Conservation (phyloP, 1,139 yeast genomes). For the Pneumocystis oryctolagi region DNA sequence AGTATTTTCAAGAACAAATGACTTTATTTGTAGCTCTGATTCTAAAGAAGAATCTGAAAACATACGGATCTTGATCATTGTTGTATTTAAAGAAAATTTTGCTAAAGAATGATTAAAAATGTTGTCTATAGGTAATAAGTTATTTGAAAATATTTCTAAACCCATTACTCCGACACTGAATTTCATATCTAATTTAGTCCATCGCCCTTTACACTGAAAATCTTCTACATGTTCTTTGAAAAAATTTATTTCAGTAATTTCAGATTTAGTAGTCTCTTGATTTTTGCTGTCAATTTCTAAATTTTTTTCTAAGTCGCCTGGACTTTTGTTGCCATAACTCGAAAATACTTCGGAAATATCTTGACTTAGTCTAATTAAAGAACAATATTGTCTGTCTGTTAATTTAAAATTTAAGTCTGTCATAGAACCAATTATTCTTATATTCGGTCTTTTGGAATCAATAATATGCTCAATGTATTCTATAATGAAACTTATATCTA, state of each 20-base stretch:
- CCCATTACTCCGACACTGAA: conserved; percentile 53
- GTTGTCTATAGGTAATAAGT: conserved; percentile 27
- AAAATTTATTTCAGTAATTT: background rate
- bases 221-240: background rate
- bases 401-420: conserved; percentile 52
- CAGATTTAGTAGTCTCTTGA: background rate
- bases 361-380: conserved; percentile 41
- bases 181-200: conserved; percentile 30
- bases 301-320: conserved; percentile 4
- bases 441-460: conserved; percentile 33
- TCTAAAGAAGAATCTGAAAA: conserved; percentile 42
- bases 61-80: conserved; percentile 38
- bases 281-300: background rate
- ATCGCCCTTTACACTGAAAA: background rate
- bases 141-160: conserved; percentile 47
- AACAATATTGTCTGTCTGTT: conserved; percentile 63
- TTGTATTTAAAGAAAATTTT: conserved; percentile 45
- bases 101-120: conserved; percentile 38
- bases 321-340: conserved; percentile 28
- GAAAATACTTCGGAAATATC: conserved; percentile 39
- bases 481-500: conserved; percentile 51
- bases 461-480: conserved; percentile 37
- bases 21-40: conserved; percentile 48
- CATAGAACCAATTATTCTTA: conserved; percentile 43
- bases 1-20: conserved; percentile 67